Evolutionary conservation across 192 early-diverging fungal genomes (phyloP).

Genomic region (Kappamyces sp.): DNA sequence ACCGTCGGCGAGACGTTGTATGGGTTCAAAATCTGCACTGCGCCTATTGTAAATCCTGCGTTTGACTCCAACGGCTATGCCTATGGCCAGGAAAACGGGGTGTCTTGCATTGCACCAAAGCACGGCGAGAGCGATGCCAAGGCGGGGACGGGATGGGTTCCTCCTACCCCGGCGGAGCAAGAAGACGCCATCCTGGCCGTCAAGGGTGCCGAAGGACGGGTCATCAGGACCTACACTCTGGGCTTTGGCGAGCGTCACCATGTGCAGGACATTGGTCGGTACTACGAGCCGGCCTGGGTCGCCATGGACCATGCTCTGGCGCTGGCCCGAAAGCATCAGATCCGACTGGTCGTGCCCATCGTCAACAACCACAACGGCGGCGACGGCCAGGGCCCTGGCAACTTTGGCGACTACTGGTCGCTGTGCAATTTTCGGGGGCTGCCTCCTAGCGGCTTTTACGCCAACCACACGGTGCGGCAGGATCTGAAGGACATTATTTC

Average conservation of each 20-base stretch:
- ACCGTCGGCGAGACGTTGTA: too few relatives aligned
- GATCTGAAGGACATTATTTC: slow-evolving; percentile 28
- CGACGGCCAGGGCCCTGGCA: slow-evolving; percentile 1
- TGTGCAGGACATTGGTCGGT: slow-evolving; percentile 15
- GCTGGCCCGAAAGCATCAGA: slow-evolving; percentile 19
- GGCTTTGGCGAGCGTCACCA: slow-evolving; percentile 21
- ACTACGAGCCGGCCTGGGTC: slow-evolving; percentile 28
- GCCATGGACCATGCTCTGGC: slow-evolving; percentile 37
- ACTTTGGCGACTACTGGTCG: slow-evolving; percentile 18
- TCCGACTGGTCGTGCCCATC: slow-evolving; percentile 39
- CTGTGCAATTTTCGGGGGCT: slow-evolving; percentile 1
- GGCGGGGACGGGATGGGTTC: too few relatives aligned
- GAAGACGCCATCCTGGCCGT: slow-evolving; percentile 22
- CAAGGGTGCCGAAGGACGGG: slow-evolving; percentile 20
- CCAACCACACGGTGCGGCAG: slow-evolving; percentile 14
- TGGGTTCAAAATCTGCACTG: too few relatives aligned
- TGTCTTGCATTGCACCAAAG: too few relatives aligned
- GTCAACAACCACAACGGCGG: slow-evolving; percentile 31
- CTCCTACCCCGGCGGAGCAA: slow-evolving; percentile 24
- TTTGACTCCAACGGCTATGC: too few relatives aligned
- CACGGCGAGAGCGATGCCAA: too few relatives aligned
- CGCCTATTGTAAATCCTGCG: too few relatives aligned
- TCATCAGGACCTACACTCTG: slow-evolving; percentile 27
- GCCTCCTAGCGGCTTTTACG: slow-evolving; percentile 27
- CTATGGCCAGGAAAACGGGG: too few relatives aligned